Base-by-base conservation (phyloP, 1,284 basidiomycete species). In the Psilocybe mexicana region DNA sequence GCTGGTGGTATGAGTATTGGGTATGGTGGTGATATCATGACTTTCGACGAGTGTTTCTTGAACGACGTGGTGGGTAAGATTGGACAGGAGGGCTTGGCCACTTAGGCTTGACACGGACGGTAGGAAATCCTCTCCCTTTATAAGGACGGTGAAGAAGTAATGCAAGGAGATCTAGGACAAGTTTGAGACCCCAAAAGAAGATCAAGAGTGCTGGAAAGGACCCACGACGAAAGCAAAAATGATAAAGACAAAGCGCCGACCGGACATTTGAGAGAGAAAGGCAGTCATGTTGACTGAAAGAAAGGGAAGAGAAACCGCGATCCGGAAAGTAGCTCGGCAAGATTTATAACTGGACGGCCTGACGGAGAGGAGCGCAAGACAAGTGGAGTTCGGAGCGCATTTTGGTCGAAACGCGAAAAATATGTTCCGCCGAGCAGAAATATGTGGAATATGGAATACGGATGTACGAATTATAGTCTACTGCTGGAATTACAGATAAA, bases 141-240 rank as follows among this genome's bases (percentile, higher is more conserved):
- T 61, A 23, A 72, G 61, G 53, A 74, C 58, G 53, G 68, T 70
- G 25, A 79, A 65, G 51, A 76, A 63, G 61, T 72, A 75, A 62
- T 79, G 77, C 5, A 79, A 61, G 44, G 67, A 65, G 50, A 78
- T 63, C 75, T 77, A 53, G 6, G 36, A 24, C 6, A 33, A 46
- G 28, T 52, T 57, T 30, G 61, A 49, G 44, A 38, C 51, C 23
- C 42, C 58, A 54, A 46, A 58, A 7, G 30, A 42, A 43, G 28
- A 8, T 6, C 14, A 43, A 36, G 38, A 24, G 49, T 45, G 14
- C 30, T 46, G 43, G 23, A 54, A 33, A 30, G 33, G 25, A 76
- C 82, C 64, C 63, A 84, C 84, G 59, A 85, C 74, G 61, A 79
- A 71, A 64, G 72, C 74, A 57, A 69, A 67, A 59, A 80, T 72